Evolutionary conservation across 176 grass and related monocot species (phyloP).

Genomic region (Elaeis guineensis): DNA sequence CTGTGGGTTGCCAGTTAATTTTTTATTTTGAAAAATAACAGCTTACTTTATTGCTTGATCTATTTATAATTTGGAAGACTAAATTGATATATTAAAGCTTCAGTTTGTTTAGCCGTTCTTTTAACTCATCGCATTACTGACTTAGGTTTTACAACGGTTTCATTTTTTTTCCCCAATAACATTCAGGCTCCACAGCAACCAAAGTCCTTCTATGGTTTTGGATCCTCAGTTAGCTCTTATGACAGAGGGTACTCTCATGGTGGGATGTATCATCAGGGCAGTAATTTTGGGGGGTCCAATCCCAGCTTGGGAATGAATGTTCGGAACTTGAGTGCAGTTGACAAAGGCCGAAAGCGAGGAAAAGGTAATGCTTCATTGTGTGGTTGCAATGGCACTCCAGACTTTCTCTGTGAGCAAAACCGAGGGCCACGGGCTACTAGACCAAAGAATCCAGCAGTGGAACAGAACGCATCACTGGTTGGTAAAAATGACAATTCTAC

Average conservation of each 20-base stretch:
- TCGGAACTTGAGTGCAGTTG: slow-evolving; percentile 33
- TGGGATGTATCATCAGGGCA: slow-evolving; percentile 34
- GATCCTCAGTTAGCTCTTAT: slow-evolving; percentile 47
- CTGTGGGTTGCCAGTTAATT: no score
- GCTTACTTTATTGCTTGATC: no score
- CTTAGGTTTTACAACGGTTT: no score
- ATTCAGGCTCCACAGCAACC: slow-evolving; percentile 33
- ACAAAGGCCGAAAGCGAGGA: slow-evolving; percentile 59
- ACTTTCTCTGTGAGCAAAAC: slow-evolving; percentile 90
- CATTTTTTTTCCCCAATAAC: no score
- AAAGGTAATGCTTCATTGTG: slow-evolving; percentile 57
- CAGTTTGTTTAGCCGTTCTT: no score
- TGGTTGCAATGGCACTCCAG: slow-evolving; percentile 63
- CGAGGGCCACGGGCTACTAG: slow-evolving; percentile 72
- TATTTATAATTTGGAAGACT: no score
- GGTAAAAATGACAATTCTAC: slow-evolving; percentile 44
- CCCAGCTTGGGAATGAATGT: slow-evolving; percentile 44
- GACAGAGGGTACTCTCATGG: slow-evolving; percentile 43
- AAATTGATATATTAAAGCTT: no score
- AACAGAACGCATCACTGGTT: slow-evolving; percentile 22
- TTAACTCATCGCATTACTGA: no score
- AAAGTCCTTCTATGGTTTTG: slow-evolving; percentile 70
- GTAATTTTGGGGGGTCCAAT: slow-evolving; percentile 46
- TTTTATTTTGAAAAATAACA: no score
- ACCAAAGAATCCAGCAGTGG: slow-evolving; percentile 48